Percentiles rank a stretch among this genome's conserved stretches.
Conservation (phyloP, 2,329 filamentous ascomycete genomes). For the Decorospora gaudefroyi region DNA sequence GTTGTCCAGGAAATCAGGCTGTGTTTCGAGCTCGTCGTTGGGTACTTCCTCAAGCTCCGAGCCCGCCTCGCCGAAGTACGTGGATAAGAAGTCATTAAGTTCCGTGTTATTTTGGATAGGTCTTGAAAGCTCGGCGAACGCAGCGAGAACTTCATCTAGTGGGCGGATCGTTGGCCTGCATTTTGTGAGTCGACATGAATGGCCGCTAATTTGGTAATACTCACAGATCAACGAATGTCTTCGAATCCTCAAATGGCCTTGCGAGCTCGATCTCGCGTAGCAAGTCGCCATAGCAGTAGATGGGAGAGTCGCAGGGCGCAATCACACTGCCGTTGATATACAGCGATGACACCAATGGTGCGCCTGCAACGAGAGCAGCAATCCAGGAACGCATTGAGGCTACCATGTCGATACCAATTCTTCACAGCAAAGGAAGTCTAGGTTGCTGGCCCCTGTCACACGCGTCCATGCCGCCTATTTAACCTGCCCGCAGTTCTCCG, state of each 20-base stretch:
- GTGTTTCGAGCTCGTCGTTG: constrained; percentile 56
- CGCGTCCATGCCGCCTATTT: constrained; percentile 9
- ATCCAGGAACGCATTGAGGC: constrained; percentile 19
- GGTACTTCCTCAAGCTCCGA: constrained; percentile 64
- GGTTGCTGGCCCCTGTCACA: background rate
- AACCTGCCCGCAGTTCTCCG: constrained; percentile 2
- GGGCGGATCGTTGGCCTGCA: constrained; percentile 64
- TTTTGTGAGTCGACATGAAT: constrained; percentile 4
- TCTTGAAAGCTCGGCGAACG: constrained; percentile 63
- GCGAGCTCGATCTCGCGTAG: constrained; percentile 66
- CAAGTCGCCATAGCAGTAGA: constrained; percentile 70
- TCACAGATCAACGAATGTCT: constrained; percentile 67
- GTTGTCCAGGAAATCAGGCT: constrained; percentile 61
- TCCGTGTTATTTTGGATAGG: constrained; percentile 67
- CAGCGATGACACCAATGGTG: constrained; percentile 50
- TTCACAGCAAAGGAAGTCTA: constrained; percentile 5
- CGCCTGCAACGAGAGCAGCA: constrained; percentile 21
- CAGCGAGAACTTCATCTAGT: constrained; percentile 63
- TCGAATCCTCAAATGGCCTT: constrained; percentile 67
- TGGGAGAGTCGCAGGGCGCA: constrained; percentile 68
- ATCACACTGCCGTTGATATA: constrained; percentile 65
- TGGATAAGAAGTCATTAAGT: constrained; percentile 64
- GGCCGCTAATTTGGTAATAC: constrained; percentile 5
- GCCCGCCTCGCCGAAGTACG: constrained; percentile 66
- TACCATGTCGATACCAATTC: constrained; percentile 9